These are phyloP conservation scores for Boechera divaricarpa DNA, from an alignment of 345 rosid genomes.

Conservation along the genomic window DNA sequence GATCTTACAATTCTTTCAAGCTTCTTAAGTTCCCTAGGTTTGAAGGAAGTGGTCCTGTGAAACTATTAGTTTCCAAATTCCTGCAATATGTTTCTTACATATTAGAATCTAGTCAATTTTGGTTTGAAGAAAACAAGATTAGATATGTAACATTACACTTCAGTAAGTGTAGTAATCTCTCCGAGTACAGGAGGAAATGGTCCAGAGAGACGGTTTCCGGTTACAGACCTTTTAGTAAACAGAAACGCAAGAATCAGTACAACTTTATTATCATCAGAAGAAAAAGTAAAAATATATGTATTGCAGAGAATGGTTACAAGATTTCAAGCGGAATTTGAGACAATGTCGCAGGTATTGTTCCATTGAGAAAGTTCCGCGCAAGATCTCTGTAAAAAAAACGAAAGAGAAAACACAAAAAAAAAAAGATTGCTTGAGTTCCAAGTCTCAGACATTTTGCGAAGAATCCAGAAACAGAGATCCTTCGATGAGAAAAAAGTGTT, in stretches of 20 bases:
- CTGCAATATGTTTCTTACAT: slow-evolving; percentile 42
- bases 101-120: slow-evolving; percentile 3
- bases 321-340: slow-evolving; percentile 55
- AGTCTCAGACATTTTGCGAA: background rate
- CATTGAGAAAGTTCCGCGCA: slow-evolving; percentile 68
- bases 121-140: slow-evolving; percentile 3
- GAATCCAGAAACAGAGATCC: no score
- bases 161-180: slow-evolving; percentile 56
- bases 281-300: no score
- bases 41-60: slow-evolving; percentile 66
- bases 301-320: slow-evolving; percentile 54
- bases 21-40: slow-evolving; percentile 65
- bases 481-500: slow-evolving; percentile 18
- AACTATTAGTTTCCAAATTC: slow-evolving; percentile 64
- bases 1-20: slow-evolving; percentile 62
- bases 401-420: background rate
- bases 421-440: slow-evolving; percentile 21
- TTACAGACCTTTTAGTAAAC: slow-evolving; percentile 52
- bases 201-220: slow-evolving; percentile 74
- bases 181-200: slow-evolving; percentile 66
- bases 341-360: slow-evolving; percentile 67
- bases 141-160: slow-evolving; percentile 56
- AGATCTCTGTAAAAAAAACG: slow-evolving; percentile 62
- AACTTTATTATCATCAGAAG: background rate
- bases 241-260: slow-evolving; percentile 6